These are phyloP conservation scores for Orychophragmus violaceus DNA, from an alignment of 345 rosid species.

Conservation along the genomic window DNA sequence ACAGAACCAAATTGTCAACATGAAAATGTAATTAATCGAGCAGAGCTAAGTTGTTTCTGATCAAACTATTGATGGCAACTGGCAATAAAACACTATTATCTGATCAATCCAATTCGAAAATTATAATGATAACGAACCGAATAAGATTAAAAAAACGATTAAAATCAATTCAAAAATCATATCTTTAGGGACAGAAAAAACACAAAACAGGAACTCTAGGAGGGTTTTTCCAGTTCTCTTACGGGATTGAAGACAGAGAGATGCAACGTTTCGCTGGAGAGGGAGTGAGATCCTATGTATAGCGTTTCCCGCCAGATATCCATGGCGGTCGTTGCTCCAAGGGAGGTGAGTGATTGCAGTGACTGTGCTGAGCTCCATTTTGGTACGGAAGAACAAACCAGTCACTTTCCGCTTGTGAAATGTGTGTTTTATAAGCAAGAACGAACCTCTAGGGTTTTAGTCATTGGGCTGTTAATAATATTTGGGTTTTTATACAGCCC, in stretches of 20 bases:
- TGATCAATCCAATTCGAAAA: too few species aligned
- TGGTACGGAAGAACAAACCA: background rate
- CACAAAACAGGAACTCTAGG: background rate
- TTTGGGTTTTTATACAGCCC: background rate
- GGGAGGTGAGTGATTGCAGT: constrained; percentile 28
- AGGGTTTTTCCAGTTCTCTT: constrained; percentile 28
- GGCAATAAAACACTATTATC: background rate
- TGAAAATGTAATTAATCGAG: background rate
- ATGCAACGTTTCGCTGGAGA: constrained; percentile 6
- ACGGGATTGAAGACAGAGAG: constrained; percentile 32
- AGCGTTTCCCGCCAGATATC: constrained; percentile 9
- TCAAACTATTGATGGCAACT: background rate
- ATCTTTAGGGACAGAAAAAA: background rate
- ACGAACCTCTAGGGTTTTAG: constrained; percentile 16
- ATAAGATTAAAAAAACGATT: too few species aligned
- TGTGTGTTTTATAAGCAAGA: background rate
- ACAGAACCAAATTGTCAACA: background rate
- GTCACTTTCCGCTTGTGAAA: background rate
- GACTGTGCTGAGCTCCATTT: constrained; percentile 43
- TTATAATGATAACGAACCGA: too few species aligned
- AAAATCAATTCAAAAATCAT: background rate
- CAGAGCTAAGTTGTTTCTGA: background rate
- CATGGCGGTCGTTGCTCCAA: background rate
- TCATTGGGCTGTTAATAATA: background rate
- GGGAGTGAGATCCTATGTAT: constrained; percentile 14